Conservation (phyloP, 352 stramenopile species). For the Pythium monospermum region DNA sequence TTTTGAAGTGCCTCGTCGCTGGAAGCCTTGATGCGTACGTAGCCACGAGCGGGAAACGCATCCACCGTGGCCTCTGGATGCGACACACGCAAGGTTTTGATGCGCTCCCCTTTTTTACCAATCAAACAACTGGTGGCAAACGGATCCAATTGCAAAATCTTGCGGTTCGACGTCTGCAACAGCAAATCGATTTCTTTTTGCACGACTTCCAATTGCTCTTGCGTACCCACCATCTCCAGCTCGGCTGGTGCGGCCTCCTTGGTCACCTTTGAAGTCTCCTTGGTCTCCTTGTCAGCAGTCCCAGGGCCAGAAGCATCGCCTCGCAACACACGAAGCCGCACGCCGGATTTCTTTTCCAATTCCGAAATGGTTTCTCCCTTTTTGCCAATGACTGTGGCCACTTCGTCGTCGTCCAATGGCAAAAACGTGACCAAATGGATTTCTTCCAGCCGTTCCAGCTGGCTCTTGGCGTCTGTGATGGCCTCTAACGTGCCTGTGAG, state of each 20-base stretch:
- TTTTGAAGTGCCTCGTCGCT: constrained; percentile 47
- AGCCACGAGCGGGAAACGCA: constrained; percentile 58
- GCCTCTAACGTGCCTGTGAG: constrained; percentile 53
- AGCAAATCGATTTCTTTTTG: constrained; percentile 52
- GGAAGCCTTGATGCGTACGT: constrained; percentile 65
- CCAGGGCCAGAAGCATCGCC: constrained; percentile 19
- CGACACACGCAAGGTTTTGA: constrained; percentile 57
- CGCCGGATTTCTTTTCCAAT: constrained; percentile 58
- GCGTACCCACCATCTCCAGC: constrained; percentile 69
- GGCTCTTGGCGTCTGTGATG: constrained; percentile 54
- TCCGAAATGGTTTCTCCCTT: constrained; percentile 74
- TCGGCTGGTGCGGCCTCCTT: constrained; percentile 30
- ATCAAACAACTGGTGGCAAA: constrained; percentile 72
- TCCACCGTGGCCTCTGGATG: constrained; percentile 65
- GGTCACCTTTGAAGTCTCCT: no score
- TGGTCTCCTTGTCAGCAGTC: constrained; percentile 2
- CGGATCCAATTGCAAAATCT: constrained; percentile 67
- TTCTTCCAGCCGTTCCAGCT: constrained; percentile 57
- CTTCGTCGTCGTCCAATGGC: constrained; percentile 69
- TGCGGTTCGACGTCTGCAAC: constrained; percentile 71
- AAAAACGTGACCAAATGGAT: constrained; percentile 59
- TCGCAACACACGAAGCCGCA: constrained; percentile 51
- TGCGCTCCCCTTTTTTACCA: constrained; percentile 77
- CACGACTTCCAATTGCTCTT: constrained; percentile 51
- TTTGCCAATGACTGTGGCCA: constrained; percentile 71